Evolutionary conservation across 352 stramenopile genomes (phyloP), one percentile per base, ranked within the genome.

Genomic region (Pythium graminicola): DNA sequence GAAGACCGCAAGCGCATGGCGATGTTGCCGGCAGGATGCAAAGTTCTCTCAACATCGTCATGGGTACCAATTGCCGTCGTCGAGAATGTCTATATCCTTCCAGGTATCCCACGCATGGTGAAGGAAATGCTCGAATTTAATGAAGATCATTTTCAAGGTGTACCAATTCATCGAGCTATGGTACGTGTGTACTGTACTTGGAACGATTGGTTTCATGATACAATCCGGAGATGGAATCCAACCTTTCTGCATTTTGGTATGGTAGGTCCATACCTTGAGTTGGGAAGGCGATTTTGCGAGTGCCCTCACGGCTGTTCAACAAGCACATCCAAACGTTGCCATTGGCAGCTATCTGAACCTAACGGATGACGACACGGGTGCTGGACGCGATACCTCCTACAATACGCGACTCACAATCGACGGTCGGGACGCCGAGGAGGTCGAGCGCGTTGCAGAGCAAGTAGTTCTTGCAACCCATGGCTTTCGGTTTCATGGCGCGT

Each of bases 261-360:
- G 22, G 23, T 16, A 93, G 81, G 75, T 89, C 8, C 76, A 85
- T 41, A 92, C 81, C 20, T 38, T 85, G 41, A 71, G 66, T 40
- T 60, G 73, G 33, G 83, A 94, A 72, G 81, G 73, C 35, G 70
- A 83, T 32, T 69, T 94, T 36, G 83, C 81, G 20, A 65, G 67
- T 28, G 42, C 67, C 31, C 67, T 94, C 50, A 84, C 70, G 27
- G 76, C 60, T 0, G 63, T 92, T 41, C 76, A 89, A 52, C 85
- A 86, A 24, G 54, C 68, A 14, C 69, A 88, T 48, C 76, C 81
- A 35, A 62, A 72, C 48, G 73, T 91, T 52, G 65, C 73, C 3
- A 91, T 94, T 35, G 83, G 83, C 20, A 91, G 83, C 70, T 94
- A 94, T 60, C 57, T 93, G 41, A 94, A 93, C 58, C 57, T 89